Percentiles rank a stretch among this genome's conserved stretches.
Conservation (phyloP, 371 early-diverging fungal species). For the Batkoa obscura region DNA sequence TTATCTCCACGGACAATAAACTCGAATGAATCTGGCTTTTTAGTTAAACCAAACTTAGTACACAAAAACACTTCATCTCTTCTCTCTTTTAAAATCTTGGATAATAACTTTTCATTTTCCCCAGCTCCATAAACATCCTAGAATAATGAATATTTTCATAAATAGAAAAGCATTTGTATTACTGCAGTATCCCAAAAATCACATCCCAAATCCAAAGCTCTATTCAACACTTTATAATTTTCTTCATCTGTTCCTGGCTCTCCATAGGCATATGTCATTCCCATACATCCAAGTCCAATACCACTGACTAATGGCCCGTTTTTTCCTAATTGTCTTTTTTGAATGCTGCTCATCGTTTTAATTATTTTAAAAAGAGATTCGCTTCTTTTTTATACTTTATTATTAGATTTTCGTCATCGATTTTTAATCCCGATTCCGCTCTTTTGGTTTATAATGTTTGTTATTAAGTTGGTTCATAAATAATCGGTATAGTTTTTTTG, state of each 20-base stretch:
- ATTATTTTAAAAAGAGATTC: too few species aligned
- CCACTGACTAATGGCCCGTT: background rate
- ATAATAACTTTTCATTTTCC: background rate
- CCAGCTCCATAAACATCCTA: constrained; percentile 1
- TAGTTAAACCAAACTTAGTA: background rate
- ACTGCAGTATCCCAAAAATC: constrained; percentile 14
- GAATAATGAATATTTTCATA: background rate
- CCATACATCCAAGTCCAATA: constrained; percentile 5
- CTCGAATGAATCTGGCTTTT: background rate
- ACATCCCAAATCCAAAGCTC: constrained; percentile 7
- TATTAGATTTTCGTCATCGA: too few species aligned
- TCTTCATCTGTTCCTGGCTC: constrained; percentile 6
- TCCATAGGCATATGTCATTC: constrained; percentile 8
- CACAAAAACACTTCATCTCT: constrained; percentile 1
- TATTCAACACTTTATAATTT: background rate
- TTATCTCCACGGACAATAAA: constrained; percentile 18
- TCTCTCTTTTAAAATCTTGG: background rate
- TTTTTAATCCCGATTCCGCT: too few species aligned
- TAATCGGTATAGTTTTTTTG: too few species aligned
- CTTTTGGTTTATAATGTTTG: too few species aligned
- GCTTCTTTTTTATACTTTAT: too few species aligned
- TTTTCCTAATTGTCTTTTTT: background rate
- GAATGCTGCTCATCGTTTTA: too few species aligned
- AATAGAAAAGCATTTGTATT: background rate
- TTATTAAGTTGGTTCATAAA: too few species aligned